Conservation (phyloP, 1,284 basidiomycete genomes). For the Ganoderma resinaceum region DNA sequence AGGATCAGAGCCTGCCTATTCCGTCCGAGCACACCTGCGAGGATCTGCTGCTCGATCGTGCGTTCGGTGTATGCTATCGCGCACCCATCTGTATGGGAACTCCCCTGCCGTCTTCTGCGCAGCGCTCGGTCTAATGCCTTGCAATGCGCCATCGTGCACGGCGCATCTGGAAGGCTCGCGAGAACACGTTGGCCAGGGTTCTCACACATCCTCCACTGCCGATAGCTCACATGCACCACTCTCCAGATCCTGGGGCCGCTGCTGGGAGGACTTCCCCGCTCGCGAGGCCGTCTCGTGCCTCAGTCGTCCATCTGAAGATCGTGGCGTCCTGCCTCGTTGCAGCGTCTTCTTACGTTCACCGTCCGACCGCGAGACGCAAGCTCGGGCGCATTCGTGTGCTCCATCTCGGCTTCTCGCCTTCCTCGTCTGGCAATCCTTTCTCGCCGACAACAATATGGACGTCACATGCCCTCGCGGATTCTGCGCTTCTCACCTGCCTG, state of each 20-base stretch:
- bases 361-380: conserved; percentile 16
- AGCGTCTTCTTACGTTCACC: conserved; percentile 1
- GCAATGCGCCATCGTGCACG: conserved; percentile 10
- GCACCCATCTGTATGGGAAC: conserved; percentile 18
- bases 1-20: conserved; percentile 23
- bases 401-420: conserved; percentile 15
- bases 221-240: conserved; percentile 26
- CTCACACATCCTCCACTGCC: conserved; percentile 19
- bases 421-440: conserved; percentile 13
- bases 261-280: conserved; percentile 7
- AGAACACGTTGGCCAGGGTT: conserved; percentile 19
- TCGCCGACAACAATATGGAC: conserved; percentile 21
- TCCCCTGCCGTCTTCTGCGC: conserved; percentile 14
- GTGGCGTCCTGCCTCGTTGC: conserved; percentile 16
- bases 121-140: conserved; percentile 24
- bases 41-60: conserved; percentile 18
- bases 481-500: conserved; percentile 9
- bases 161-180: conserved; percentile 13
- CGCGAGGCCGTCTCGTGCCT: conserved; percentile 10
- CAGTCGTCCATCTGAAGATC: conserved; percentile 14
- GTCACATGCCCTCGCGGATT: background rate
- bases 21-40: conserved; percentile 12
- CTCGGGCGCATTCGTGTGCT: conserved; percentile 3
- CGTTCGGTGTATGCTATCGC: conserved; percentile 23
- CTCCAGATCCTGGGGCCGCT: conserved; percentile 18